Base-by-base conservation (phyloP, 345 rosid genomes). In the Cardamine occulta region DNA sequence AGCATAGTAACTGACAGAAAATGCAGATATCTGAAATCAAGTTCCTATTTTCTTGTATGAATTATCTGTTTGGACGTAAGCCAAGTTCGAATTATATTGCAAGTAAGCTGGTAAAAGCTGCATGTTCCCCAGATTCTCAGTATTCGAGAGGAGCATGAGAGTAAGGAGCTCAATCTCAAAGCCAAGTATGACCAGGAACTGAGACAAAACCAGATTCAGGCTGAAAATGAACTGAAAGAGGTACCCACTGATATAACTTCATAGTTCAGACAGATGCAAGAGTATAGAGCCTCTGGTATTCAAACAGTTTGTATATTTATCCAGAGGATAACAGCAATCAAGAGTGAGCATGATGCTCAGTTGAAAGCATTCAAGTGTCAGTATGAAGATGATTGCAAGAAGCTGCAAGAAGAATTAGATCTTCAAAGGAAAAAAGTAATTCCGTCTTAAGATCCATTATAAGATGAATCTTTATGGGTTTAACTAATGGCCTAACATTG, bases 171-270 rank as follows among this genome's bases (percentile, higher is more conserved):
- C 71, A 82, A 73, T 79, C 83, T 92, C 70, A 89, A 83, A 84
- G 83, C 88, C 57, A 68, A 80, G 48, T 87, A 86, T 65, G 75
- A 57, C 59, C 92, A 90, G 78, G 93, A 92, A 79, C 65, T 88
- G 75, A 89, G 86, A 76, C 86, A 79, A 70, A 56, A 74, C 73
- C 85, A 91, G 80, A 78, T 90, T 78, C 82, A 82, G 73, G 91
- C 96, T 68, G 97, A 90, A 82, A 82, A 78, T 63, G 96, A 90
- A 44, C 10, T 63, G 54, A 63, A 63, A 63, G 68, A 63, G 68
- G 68, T 63, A 63, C 24, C 39, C 68, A 5, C 68, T 15, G 23
- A 63, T 63, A 9, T 63, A 4, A 42, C 12, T 14, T 51, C 49
- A 31, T 74, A 48, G 54, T 67, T 62, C 2, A 28, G 53, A 47